Conservation (phyloP, 2,329 filamentous ascomycete species). For the Corniculantispora saksenae region DNA sequence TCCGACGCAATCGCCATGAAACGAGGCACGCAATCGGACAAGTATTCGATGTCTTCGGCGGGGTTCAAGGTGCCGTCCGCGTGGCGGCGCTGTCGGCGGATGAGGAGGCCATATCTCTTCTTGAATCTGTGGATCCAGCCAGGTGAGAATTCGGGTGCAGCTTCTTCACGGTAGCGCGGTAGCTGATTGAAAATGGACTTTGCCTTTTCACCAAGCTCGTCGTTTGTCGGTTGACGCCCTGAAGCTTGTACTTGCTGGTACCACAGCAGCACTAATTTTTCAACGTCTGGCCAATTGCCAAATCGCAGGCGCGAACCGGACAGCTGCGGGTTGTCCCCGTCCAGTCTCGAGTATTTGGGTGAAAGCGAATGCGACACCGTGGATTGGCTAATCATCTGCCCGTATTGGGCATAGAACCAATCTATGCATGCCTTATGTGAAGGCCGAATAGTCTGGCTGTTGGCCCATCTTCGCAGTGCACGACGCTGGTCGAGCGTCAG, state of each 20-base stretch:
- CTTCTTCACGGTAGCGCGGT: slow-evolving; percentile 61
- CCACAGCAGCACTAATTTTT: slow-evolving; percentile 58
- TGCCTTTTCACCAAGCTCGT: slow-evolving; percentile 63
- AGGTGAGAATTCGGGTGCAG: slow-evolving; percentile 62
- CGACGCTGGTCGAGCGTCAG: slow-evolving; percentile 64
- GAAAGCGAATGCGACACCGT: slow-evolving; percentile 64
- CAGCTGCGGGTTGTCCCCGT: slow-evolving; percentile 59
- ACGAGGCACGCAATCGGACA: slow-evolving; percentile 60
- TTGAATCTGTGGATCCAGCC: slow-evolving; percentile 68
- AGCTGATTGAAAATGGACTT: slow-evolving; percentile 60
- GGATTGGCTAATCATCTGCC: slow-evolving; percentile 62
- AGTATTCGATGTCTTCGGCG: slow-evolving; percentile 59
- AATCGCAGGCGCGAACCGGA: slow-evolving; percentile 64
- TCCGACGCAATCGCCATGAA: slow-evolving; percentile 60
- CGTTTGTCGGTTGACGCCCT: slow-evolving; percentile 61
- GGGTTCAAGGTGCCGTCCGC: slow-evolving; percentile 48
- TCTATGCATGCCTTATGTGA: slow-evolving; percentile 64
- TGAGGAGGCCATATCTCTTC: slow-evolving; percentile 61
- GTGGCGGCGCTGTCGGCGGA: slow-evolving; percentile 57
- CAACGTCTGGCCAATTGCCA: slow-evolving; percentile 65
- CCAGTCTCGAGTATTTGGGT: slow-evolving; percentile 62
- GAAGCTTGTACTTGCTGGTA: slow-evolving; percentile 53
- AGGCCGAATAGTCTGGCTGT: slow-evolving; percentile 55
- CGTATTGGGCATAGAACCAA: slow-evolving; percentile 61
- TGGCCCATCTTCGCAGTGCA: slow-evolving; percentile 61